Conservation (phyloP, 2,329 filamentous ascomycete genomes). For the Fusarium equiseti region DNA sequence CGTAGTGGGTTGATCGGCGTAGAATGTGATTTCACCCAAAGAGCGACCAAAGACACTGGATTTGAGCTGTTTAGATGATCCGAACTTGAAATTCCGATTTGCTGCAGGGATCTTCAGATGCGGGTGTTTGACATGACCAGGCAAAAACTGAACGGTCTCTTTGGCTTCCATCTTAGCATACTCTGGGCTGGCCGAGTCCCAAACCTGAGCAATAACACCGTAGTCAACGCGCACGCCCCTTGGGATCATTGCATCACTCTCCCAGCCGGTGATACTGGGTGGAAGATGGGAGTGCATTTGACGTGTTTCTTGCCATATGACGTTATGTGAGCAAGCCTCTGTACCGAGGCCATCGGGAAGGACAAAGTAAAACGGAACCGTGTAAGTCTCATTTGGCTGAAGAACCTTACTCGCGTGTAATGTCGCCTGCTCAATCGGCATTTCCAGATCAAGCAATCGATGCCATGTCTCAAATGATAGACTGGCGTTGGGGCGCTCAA, state of each 20-base stretch:
- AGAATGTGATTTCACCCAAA: background rate
- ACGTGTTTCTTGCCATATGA: conserved; percentile 24
- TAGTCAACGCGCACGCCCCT: conserved; percentile 14
- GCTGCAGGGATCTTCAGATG: background rate
- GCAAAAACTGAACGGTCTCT: conserved; percentile 19
- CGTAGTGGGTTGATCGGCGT: background rate
- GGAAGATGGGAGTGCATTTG: conserved; percentile 13
- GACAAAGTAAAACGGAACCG: conserved; percentile 20
- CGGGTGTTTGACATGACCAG: background rate
- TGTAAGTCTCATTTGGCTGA: conserved; percentile 10
- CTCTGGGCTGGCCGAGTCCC: conserved; percentile 13
- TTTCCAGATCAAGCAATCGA: conserved; percentile 20
- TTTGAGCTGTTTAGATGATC: conserved; percentile 15
- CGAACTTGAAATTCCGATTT: conserved; percentile 4
- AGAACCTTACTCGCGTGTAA: background rate
- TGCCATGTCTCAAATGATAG: conserved; percentile 24
- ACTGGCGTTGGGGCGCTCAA: conserved; percentile 13
- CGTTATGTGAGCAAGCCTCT: conserved; percentile 18
- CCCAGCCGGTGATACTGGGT: conserved; percentile 13
- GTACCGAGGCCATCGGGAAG: conserved; percentile 16
- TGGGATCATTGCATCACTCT: conserved; percentile 8
- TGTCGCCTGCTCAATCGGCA: conserved; percentile 9
- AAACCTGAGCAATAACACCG: conserved; percentile 20
- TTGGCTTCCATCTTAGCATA: conserved; percentile 19
- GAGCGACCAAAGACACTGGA: conserved; percentile 15